Conservation (phyloP, 306 rosid genomes). For the Vigna hirtella region DNA sequence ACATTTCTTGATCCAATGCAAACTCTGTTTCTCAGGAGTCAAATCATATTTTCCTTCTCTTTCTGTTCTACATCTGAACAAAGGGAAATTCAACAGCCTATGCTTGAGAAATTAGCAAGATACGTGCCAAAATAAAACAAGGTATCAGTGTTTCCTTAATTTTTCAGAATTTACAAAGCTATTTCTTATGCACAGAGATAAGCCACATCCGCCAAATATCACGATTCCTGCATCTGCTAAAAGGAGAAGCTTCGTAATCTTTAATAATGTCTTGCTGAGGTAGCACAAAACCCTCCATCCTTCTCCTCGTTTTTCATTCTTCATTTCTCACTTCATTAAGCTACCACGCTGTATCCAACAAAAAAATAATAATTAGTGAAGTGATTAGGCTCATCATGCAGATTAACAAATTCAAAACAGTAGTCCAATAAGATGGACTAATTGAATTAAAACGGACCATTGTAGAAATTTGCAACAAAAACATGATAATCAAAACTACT, state of each 20-base stretch:
- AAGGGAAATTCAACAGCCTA: constrained; percentile 30
- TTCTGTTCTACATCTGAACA: constrained; percentile 21
- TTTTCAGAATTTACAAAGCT: constrained; percentile 32
- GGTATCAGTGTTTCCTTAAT: background rate
- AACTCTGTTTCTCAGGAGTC: background rate
- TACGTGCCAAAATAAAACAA: background rate
- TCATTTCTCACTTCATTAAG: constrained; percentile 51
- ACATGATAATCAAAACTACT: background rate
- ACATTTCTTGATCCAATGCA: constrained; percentile 1
- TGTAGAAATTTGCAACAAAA: background rate
- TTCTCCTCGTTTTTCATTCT: constrained; percentile 31
- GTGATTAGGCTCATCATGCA: background rate
- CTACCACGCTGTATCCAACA: constrained; percentile 77
- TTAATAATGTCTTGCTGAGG: background rate
- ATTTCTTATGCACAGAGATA: constrained; percentile 39
- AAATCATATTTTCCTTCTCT: constrained; percentile 26
- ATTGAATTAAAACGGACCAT: no score
- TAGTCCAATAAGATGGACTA: no score
- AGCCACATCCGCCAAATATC: constrained; percentile 48
- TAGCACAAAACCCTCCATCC: constrained; percentile 43
- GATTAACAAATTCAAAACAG: background rate
- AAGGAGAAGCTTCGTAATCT: constrained; percentile 38
- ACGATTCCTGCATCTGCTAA: constrained; percentile 47
- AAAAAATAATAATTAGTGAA: background rate
- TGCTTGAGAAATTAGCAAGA: background rate